Evolutionary conservation across 2,329 filamentous ascomycete genomes (phyloP), one percentile per base, ranked within the genome.

Genomic region (Ophiosphaerella herpotricha): DNA sequence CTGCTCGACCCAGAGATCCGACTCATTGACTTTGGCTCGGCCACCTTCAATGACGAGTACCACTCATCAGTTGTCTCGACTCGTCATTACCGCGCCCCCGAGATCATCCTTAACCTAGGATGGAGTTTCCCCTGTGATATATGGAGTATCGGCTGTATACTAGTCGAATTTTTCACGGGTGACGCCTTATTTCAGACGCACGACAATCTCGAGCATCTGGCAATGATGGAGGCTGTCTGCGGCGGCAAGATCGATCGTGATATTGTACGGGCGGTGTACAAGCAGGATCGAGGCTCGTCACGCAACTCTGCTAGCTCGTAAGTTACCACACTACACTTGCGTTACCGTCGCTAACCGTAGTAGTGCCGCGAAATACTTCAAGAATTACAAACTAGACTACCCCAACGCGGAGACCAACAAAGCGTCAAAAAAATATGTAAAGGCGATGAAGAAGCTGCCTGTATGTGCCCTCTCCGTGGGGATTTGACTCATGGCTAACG

Each of bases 41-140:
- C 85, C 13, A 87, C 85, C 0, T 87, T 87, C 59, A 82, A 87
- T 49, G 85, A 87, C 56, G 85, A 87, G 68, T 87, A 87, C 55
- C 85, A 87, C 63, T 86, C 83, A 11, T 86, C 84, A 1, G 84
- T 87, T 1, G 85, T 87, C 5, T 86, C 84, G 7, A 87, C 85
- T 6, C 75, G 85, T 38, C 85, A 87, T 67, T 87, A 87, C 62
- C 80, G 85, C 51, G 85, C 85, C 6, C 85, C 85, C 0, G 85
- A 87, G 66, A 87, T 87, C 57, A 87, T 87, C 23, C 74, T 87
- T 31, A 85, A 86, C 48, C 77, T 87, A 21, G 85, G 85, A 14
- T 87, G 85, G 85, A 86, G 82, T 58, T 86, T 84, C 63, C 83
- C 85, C 9, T 87, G 85, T 64, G 85, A 87, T 60, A 85, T 87